Evolutionary conservation across 2,329 filamentous ascomycete genomes (phyloP).

Genomic region (Neoarthrinium moseri): DNA sequence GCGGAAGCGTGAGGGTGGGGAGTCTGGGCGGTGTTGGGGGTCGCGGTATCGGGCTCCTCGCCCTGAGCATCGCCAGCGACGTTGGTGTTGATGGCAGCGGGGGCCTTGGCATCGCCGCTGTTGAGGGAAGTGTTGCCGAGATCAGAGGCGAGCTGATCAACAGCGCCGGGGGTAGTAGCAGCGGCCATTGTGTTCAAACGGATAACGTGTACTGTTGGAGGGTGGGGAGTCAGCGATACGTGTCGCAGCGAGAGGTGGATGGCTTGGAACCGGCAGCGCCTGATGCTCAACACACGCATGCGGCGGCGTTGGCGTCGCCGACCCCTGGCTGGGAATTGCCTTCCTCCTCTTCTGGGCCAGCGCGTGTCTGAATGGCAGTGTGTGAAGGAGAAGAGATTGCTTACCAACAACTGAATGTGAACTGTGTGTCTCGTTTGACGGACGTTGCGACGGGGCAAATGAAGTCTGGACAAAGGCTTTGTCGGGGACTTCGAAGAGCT

Average conservation of each 20-base stretch:
- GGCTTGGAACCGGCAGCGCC: too few relatives aligned
- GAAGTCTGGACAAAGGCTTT: slow-evolving; percentile 7
- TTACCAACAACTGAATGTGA: slow-evolving; percentile 5
- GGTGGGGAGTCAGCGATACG: too few relatives aligned
- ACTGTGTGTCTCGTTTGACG: slow-evolving; percentile 4
- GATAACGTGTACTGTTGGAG: too few relatives aligned
- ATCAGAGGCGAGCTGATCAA: slow-evolving; percentile 80
- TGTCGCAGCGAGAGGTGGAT: too few relatives aligned
- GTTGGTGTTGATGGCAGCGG: slow-evolving; percentile 73
- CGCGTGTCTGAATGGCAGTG: too few relatives aligned
- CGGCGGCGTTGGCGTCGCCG: too few relatives aligned
- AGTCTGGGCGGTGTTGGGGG: slow-evolving; percentile 68
- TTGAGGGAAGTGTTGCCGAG: slow-evolving; percentile 71
- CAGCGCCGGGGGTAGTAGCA: slow-evolving; percentile 57
- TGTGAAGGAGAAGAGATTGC: background rate
- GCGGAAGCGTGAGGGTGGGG: slow-evolving; percentile 88
- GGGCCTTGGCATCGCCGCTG: slow-evolving; percentile 63
- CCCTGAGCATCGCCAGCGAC: slow-evolving; percentile 53
- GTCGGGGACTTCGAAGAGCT: slow-evolving; percentile 6
- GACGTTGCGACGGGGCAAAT: background rate
- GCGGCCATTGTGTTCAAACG: slow-evolving; percentile 52
- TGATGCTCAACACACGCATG: too few relatives aligned
- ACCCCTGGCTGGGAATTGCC: too few relatives aligned
- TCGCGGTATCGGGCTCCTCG: slow-evolving; percentile 64
- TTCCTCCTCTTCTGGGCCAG: too few relatives aligned